These are phyloP conservation scores for Corynespora cassiicola DNA, from an alignment of 2,329 filamentous ascomycete genomes.

Conservation along the genomic window DNA sequence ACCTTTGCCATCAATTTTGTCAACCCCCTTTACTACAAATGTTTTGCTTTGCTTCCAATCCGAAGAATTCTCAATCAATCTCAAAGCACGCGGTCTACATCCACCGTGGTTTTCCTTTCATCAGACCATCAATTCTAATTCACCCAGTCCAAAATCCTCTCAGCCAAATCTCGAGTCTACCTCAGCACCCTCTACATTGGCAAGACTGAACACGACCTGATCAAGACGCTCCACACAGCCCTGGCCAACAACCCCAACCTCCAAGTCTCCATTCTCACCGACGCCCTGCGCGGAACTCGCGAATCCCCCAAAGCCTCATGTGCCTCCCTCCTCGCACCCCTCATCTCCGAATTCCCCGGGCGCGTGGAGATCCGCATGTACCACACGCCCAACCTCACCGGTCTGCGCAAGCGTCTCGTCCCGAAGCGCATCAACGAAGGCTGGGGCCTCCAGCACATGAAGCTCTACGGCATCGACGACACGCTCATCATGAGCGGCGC, in stretches of 20 bases:
- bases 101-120: too few species aligned
- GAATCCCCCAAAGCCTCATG: conserved; percentile 86
- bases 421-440: conserved; percentile 95
- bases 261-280: conserved; percentile 86
- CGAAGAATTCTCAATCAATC: too few species aligned
- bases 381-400: conserved; percentile 94
- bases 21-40: too few species aligned
- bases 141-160: conserved; percentile 71
- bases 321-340: conserved; percentile 82
- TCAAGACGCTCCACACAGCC: conserved; percentile 77
- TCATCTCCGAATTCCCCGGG: conserved; percentile 81
- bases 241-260: conserved; percentile 77
- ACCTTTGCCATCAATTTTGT: too few species aligned
- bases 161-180: conserved; percentile 81
- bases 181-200: conserved; percentile 97
- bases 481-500: conserved; percentile 90
- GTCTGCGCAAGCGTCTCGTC: conserved; percentile 80
- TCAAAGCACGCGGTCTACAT: too few species aligned
- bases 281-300: conserved; percentile 87
- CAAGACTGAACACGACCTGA: conserved; percentile 88
- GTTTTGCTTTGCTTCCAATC: too few species aligned
- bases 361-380: conserved; percentile 96
- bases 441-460: conserved; percentile 99
- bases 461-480: conserved; percentile 94
- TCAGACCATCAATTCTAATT: conserved; percentile 13